These are phyloP conservation scores for Plectranthus barbatus DNA, from an alignment of 257 asterid genomes.

Conservation along the genomic window DNA sequence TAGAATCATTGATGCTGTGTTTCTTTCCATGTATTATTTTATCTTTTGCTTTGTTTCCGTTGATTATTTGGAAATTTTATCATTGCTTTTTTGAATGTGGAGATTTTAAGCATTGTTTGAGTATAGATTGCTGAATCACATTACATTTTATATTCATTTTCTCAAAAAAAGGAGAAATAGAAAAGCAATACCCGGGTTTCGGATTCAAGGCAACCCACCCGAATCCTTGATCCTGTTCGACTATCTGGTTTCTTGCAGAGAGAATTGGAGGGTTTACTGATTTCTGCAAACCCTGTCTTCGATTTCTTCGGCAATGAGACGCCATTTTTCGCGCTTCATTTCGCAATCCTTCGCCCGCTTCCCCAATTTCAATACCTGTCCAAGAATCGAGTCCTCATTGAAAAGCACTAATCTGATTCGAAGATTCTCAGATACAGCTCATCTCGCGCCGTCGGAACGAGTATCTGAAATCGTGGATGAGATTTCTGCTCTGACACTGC, in stretches of 20 bases:
- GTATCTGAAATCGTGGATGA: conserved; percentile 56
- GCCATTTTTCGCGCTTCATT: conserved; percentile 27
- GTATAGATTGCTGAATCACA: background rate
- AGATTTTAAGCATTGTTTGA: too few species aligned
- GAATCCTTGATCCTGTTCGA: conserved; percentile 17
- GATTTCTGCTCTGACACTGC: conserved; percentile 50
- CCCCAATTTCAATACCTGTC: conserved; percentile 12
- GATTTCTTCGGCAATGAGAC: conserved; percentile 37
- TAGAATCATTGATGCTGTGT: background rate
- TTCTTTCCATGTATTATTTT: background rate
- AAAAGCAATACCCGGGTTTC: conserved; percentile 7
- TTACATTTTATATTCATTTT: too few species aligned
- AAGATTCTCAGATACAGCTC: conserved; percentile 35
- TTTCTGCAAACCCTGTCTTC: conserved; percentile 11
- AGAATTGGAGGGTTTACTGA: conserved; percentile 11
- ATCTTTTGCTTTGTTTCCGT: background rate
- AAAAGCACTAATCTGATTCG: conserved; percentile 20
- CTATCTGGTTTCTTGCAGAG: background rate
- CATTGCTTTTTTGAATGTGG: background rate
- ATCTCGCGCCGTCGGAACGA: conserved; percentile 31
- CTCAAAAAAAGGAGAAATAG: background rate
- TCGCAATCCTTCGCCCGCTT: conserved; percentile 32
- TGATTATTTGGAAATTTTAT: background rate
- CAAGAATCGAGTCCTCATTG: conserved; percentile 15
- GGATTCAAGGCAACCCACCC: conserved; percentile 9